A percentile compares a stretch with the other conserved stretches of the same genome.
phyloP scores from a whole-genome alignment of 2,329 filamentous ascomycete genomes.

The Aspergillus ruber region DNA sequence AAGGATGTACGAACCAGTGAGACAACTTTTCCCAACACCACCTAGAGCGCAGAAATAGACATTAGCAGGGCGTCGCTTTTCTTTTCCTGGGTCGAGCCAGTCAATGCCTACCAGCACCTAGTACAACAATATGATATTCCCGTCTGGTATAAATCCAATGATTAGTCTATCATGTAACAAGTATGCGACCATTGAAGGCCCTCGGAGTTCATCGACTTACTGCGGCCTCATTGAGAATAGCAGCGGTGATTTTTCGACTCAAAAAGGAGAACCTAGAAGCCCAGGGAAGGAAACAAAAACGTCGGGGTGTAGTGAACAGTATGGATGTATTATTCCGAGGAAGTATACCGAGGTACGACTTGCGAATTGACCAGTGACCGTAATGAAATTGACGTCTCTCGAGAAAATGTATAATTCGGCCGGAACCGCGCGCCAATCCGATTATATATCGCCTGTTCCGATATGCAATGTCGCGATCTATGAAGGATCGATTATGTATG shows the following conservation, averaged over 20 bases:
- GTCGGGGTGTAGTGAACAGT: background rate
- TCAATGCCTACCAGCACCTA: slow-evolving; percentile 60
- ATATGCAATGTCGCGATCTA: background rate
- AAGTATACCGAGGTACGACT: background rate
- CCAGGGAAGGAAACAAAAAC: background rate
- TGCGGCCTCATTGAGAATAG: slow-evolving; percentile 29
- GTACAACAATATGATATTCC: slow-evolving; percentile 76
- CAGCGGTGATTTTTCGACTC: background rate
- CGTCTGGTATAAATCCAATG: slow-evolving; percentile 43
- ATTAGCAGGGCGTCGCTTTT: slow-evolving; percentile 11
- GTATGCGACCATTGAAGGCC: background rate
- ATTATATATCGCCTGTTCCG: background rate
- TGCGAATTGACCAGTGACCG: background rate
- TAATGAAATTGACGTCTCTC: background rate
- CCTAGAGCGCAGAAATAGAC: slow-evolving; percentile 44
- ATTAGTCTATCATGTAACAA: slow-evolving; percentile 13
- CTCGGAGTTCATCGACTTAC: slow-evolving; percentile 19
- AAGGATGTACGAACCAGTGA: slow-evolving; percentile 61
- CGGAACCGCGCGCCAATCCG: background rate
- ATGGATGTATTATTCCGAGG: background rate
- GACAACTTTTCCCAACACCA: slow-evolving; percentile 86
- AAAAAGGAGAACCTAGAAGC: background rate
- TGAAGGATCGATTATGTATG: background rate
- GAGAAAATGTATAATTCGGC: background rate
- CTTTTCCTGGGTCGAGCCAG: background rate